Base-by-base conservation (phyloP, 1,139 yeast species). In the Diutina sp. region DNA sequence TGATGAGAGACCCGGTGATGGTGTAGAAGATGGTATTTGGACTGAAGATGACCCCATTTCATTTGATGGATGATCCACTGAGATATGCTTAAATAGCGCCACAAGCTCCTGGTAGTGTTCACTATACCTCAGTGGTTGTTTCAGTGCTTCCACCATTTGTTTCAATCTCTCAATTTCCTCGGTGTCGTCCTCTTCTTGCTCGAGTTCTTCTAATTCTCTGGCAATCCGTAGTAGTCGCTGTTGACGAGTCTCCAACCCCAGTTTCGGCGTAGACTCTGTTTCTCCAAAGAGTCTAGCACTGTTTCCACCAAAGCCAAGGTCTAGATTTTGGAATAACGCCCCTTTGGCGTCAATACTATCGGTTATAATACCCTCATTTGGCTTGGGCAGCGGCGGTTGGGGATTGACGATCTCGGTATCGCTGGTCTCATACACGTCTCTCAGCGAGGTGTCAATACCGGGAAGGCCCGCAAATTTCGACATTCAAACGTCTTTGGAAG, bases 221-320 rank as follows among this genome's bases (percentile, higher is more conserved):
- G 70, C 64, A 46, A 82, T 73, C 55, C 85, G 64, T 1, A 72
- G 71, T 46, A 82, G 60, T 60, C 72, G 75, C 62, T 78, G 80
- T 21, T 69, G 75, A 8, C 65, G 60, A 0, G 78, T 72, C 61
- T 79, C 83, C 16, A 64, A 65, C 64, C 14, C 61, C 59, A 14
- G 56, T 57, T 4, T 67, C 65, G 12, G 58, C 58, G 59, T 69
- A 73, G 1, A 78, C 78, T 78, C 78, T 21, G 63, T 61, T 6
- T 61, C 59, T 2, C 67, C 66, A 29, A 69, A 60, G 7, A 60
- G 59, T 5, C 58, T 57, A 38, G 61, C 58, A n/a, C 71, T 59
- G 11, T 63, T 63, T 7, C 77, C 78, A 72, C 74, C 76, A 58
- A 74, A 75, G 59, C 76, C 75, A 55, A 66, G 67, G 41, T 57